Evolutionary conservation across 495 filamentous ascomycete genomes (phyloP), one percentile per base, ranked within the genome.

Genomic region (Polyplosphaeria fusca): DNA sequence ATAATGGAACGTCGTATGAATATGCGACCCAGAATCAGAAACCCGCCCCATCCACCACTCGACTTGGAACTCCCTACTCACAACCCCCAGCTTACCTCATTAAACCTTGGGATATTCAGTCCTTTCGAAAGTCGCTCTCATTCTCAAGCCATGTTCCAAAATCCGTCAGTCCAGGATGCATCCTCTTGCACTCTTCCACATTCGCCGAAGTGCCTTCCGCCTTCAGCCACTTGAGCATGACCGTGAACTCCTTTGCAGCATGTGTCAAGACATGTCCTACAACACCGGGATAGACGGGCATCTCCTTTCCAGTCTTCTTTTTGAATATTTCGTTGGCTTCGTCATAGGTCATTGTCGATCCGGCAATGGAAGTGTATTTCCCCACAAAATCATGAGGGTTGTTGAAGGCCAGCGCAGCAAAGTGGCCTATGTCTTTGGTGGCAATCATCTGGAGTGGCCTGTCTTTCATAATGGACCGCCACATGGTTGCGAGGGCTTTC

Each of bases 141-240:
- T 75, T 77, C 73, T 75, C 75, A 58, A 87, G 55, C 82, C 84
- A 88, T 2, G 66, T 68, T 57, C 74, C 78, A 64, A 87, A 82
- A 42, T 77, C 69, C 73, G 81, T 78, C 64, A 86, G 40, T 0
- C 65, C 67, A 11, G 82, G 81, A 61, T 85, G 58, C 47, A 77
- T 66, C 51, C 65, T 70, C 69, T 66, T 79, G 61, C 79, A 58
- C 45, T 69, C 76, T 46, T 54, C 52, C 22, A 89, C 76, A 73
- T 87, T 76, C 3, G 76, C 82, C 1, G 71, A 74, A 58, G 77
- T 87, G 0, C 83, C 85, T 41, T 78, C 72, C 42, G 78, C 74
- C 60, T 78, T 71, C 48, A 88, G 86, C 73, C 76, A 89, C 37
- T 67, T 61, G 55, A 87, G 82, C 83, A 88, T 88, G 1, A 51